Base-by-base conservation (phyloP, 495 filamentous ascomycete genomes). In the Aspergillus sclerotiicarbonarius region DNA sequence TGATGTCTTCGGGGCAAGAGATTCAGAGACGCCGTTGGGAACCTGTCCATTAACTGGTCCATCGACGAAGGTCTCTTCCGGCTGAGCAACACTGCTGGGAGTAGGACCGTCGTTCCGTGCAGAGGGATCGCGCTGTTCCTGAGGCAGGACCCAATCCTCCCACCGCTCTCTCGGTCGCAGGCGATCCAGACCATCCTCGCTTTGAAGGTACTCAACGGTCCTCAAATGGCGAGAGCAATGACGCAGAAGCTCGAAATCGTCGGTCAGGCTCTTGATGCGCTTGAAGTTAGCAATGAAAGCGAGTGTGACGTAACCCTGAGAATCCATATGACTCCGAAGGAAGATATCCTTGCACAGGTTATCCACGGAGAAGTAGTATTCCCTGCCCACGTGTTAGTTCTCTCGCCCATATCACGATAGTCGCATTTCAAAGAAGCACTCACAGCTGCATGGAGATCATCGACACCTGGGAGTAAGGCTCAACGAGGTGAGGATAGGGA, bases 351-450 rank as follows among this genome's bases (percentile, higher is more conserved):
- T 98, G 83, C 90, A 93, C 54, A 97, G 83, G 69, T 98, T 98
- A 62, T 98, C 91, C 8, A 96, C 81, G 0, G 92, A 98, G 74
- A 98, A 94, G 71, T 98, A 98, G 74, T 98, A 98, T 63, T 95
- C 90, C 62, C 78, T 82, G 49, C 21, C 44, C 53, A 76, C 55
- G 74, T 61, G 47, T 59, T 43, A 54, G 43, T 18, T 37, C 18
- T 9, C 10, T 30, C 30, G 30, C n/a, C 4, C 13, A 33, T 37
- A 45, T 55, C 41, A 53, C 18, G 32, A 30, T 8, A 0, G 33
- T 43, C 19, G 16, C 32, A 29, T 15, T 15, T 13, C n/a, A 0
- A 12, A 16, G 9, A 20, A 18, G 50, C 35, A 71, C 79, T 72
- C 73, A 84, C 73, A 97, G 74, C 71, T 97, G 92, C 66, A 84